A percentile compares a stretch with the other conserved stretches of the same genome.
These are phyloP conservation scores for Ogataea zsoltii DNA, from an alignment of 805 yeast genomes.

Conservation along the genomic window DNA sequence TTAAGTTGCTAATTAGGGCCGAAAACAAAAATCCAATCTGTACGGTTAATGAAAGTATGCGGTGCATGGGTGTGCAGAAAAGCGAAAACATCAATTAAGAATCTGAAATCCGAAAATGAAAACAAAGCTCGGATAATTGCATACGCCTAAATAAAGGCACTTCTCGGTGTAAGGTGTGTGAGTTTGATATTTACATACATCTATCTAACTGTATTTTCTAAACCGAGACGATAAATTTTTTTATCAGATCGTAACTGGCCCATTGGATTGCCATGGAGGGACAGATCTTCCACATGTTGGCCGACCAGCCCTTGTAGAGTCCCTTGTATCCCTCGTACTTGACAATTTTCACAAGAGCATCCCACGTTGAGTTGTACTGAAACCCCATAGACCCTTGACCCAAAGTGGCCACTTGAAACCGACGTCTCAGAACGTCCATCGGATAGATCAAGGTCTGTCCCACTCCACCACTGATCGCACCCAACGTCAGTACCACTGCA, in stretches of 20 bases:
- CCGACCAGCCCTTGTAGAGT: constrained; percentile 71
- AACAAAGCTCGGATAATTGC: too few species aligned
- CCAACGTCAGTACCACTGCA: constrained; percentile 63
- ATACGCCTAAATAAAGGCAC: too few species aligned
- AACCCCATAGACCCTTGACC: constrained; percentile 77
- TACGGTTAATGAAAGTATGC: too few species aligned
- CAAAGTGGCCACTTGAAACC: constrained; percentile 91
- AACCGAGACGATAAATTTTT: constrained; percentile 38
- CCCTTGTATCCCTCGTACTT: constrained; percentile 72
- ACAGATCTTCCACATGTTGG: constrained; percentile 84
- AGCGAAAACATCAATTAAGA: too few species aligned
- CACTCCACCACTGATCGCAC: constrained; percentile 84
- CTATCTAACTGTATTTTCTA: background rate
- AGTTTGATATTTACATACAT: too few species aligned
- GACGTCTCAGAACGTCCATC: constrained; percentile 79
- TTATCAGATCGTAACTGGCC: constrained; percentile 77
- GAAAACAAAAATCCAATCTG: too few species aligned
- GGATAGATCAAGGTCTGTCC: constrained; percentile 93
- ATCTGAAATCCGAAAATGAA: too few species aligned
- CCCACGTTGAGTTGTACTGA: constrained; percentile 70
- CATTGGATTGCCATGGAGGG: constrained; percentile 97
- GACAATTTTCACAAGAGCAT: constrained; percentile 72
- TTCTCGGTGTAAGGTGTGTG: too few species aligned
- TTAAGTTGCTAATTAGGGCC: too few species aligned
- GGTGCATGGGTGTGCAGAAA: too few species aligned